phyloP scores from a whole-genome alignment of 495 filamentous ascomycete species.

The Hypoxylon lenormandii region DNA sequence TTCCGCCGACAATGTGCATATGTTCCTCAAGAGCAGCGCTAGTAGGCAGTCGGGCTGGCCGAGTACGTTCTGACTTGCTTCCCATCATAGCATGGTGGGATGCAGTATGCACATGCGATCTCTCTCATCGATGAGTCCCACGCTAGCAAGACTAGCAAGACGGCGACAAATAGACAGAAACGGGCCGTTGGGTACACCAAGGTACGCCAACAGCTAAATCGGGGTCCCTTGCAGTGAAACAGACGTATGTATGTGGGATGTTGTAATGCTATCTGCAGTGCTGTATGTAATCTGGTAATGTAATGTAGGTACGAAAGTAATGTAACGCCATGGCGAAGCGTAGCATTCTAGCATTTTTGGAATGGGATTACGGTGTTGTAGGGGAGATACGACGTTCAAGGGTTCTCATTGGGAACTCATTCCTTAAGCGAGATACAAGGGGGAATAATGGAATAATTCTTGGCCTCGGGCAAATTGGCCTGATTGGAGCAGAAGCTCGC shows the following conservation, averaged over 20 bases:
- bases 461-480: background rate
- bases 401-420: background rate
- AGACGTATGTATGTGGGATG: conserved; percentile 11
- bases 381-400: conserved; percentile 7
- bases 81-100: conserved; percentile 33
- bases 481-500: conserved; percentile 2
- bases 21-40: background rate
- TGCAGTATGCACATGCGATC: conserved; percentile 16
- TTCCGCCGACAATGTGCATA: background rate
- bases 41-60: conserved; percentile 25
- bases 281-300: too few species aligned
- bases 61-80: conserved; percentile 13
- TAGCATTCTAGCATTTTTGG: background rate
- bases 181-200: conserved; percentile 25
- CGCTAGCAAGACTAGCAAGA: conserved; percentile 14
- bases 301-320: conserved; percentile 9
- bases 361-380: background rate
- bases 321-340: background rate
- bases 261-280: conserved; percentile 5
- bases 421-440: background rate
- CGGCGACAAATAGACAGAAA: conserved; percentile 11
- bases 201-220: too few species aligned
- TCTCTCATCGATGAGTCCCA: conserved; percentile 28
- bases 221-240: conserved; percentile 18
- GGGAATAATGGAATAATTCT: too few species aligned